Evolutionary conservation across 805 yeast species (phyloP).

Genomic region (Metahyphopichia silvanorum): DNA sequence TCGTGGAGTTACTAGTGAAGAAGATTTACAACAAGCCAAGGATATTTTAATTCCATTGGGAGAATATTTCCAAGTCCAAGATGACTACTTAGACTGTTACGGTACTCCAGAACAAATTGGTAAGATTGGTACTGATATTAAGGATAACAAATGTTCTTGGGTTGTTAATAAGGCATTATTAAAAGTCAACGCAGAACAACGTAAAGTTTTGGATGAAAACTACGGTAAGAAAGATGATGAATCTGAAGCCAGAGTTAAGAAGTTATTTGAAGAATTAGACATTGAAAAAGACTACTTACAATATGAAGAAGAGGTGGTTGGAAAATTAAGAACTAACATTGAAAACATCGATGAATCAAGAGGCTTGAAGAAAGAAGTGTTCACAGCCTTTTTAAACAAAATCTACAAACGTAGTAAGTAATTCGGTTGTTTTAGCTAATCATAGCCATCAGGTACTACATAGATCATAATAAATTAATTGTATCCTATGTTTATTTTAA

Average conservation of each 20-base stretch:
- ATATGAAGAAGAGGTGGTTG: slow-evolving; percentile 79
- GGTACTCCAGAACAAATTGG: slow-evolving; percentile 98
- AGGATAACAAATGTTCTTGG: slow-evolving; percentile 99
- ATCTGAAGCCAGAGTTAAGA: slow-evolving; percentile 68
- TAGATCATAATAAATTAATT: background rate
- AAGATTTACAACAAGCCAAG: slow-evolving; percentile 82
- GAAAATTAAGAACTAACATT: slow-evolving; percentile 61
- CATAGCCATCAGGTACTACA: background rate
- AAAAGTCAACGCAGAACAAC: slow-evolving; percentile 75
- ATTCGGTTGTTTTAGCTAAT: slow-evolving; percentile 4
- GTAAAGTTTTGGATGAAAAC: slow-evolving; percentile 76
- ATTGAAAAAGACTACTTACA: slow-evolving; percentile 68
- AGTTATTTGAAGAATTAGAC: slow-evolving; percentile 69
- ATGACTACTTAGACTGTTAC: slow-evolving; percentile 93
- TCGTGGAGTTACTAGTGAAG: slow-evolving; percentile 69
- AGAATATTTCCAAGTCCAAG: slow-evolving; percentile 98
- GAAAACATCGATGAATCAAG: slow-evolving; percentile 78
- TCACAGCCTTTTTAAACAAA: slow-evolving; percentile 80
- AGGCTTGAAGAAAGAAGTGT: slow-evolving; percentile 89
- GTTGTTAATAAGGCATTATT: slow-evolving; percentile 88
- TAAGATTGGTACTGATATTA: slow-evolving; percentile 97
- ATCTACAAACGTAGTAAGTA: slow-evolving; percentile 93
- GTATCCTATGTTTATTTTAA: no score
- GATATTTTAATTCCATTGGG: slow-evolving; percentile 92
- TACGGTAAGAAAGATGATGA: slow-evolving; percentile 79